phyloP scores from a whole-genome alignment of 1,139 yeast species.

The Nakaseomyces bracarensis region DNA sequence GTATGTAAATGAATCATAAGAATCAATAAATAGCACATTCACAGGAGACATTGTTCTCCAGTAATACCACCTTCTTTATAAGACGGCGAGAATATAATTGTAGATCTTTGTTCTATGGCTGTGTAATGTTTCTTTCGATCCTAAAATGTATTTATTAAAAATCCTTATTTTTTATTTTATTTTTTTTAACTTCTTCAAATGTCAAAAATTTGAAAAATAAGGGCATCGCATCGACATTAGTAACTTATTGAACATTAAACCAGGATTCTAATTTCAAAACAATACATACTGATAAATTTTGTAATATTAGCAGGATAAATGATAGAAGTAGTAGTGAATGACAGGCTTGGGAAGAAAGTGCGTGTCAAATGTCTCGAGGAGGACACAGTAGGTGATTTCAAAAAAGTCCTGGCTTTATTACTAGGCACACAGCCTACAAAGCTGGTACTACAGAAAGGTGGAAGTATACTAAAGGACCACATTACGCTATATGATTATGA shows the following conservation, averaged over 20 bases:
- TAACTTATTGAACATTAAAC: background rate
- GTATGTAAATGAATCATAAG: constrained; percentile 90
- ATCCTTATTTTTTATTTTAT: background rate
- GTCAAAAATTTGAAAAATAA: background rate
- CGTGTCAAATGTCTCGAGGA: constrained; percentile 77
- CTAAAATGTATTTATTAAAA: no score
- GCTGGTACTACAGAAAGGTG: constrained; percentile 64
- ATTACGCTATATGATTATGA: constrained; percentile 89
- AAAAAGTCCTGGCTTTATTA: constrained; percentile 73
- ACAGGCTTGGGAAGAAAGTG: constrained; percentile 72
- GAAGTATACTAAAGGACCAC: constrained; percentile 78
- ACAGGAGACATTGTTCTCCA: constrained; percentile 7
- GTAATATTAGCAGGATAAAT: constrained; percentile 21
- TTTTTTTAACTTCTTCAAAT: background rate
- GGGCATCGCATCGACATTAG: background rate
- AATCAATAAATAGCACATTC: constrained; percentile 60
- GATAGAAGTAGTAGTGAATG: constrained; percentile 46
- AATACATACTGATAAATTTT: no score
- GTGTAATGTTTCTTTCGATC: no score
- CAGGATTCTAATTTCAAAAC: no score
- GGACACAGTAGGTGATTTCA: constrained; percentile 88
- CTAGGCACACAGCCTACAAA: constrained; percentile 51
- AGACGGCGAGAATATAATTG: no score
- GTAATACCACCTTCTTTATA: no score
- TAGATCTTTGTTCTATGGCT: no score